phyloP scores from a whole-genome alignment of 2,329 filamentous ascomycete species.

The Calonectria pseudoturangicola region DNA sequence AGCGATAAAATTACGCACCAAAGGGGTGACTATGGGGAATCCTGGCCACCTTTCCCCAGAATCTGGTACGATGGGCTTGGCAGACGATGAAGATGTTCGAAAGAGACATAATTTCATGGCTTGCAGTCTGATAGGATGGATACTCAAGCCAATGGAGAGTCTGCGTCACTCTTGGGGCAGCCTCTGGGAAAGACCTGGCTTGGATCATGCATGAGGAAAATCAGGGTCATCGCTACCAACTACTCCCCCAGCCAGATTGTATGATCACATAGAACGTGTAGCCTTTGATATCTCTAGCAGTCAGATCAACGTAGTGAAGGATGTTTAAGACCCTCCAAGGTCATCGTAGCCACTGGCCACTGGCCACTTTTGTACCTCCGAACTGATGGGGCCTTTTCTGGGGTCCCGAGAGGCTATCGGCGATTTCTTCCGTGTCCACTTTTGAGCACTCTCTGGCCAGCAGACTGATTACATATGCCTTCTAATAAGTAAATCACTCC shows the following conservation, averaged over 20 bases:
- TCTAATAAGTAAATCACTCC: not conserved
- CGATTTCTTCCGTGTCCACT: constrained; percentile 20
- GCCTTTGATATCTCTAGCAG: not conserved
- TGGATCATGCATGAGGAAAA: constrained; percentile 5
- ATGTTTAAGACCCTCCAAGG: not conserved
- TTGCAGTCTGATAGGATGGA: not conserved
- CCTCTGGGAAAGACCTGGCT: not conserved
- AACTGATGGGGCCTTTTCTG: constrained; percentile 9
- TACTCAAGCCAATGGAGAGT: not conserved
- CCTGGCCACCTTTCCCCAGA: not conserved
- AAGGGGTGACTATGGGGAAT: not conserved
- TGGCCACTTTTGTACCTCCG: not conserved
- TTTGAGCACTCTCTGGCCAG: not conserved
- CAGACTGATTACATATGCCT: not conserved
- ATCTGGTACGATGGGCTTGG: not conserved
- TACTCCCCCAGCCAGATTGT: no score
- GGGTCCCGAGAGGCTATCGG: constrained; percentile 20
- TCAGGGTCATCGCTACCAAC: not conserved
- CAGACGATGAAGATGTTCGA: not conserved
- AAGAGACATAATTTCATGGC: not conserved
- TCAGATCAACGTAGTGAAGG: not conserved
- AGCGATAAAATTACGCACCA: constrained; percentile 1
- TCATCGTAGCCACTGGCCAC: not conserved
- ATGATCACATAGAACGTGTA: not conserved
- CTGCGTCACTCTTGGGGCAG: not conserved